Base-by-base conservation (phyloP, 116 monocot species). In the Papilionanthe hybrid region DNA sequence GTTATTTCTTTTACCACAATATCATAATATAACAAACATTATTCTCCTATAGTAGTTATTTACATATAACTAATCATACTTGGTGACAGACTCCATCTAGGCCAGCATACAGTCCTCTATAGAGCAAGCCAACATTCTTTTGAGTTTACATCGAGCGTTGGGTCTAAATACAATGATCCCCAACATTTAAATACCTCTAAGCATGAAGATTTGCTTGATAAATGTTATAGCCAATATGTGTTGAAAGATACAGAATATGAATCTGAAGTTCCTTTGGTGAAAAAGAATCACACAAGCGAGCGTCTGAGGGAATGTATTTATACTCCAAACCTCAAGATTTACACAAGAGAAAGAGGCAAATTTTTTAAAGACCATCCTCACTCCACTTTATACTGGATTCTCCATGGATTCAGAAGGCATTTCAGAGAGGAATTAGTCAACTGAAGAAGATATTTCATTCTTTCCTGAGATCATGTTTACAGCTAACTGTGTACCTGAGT, bases 381-480 rank as follows among this genome's bases (percentile, higher is more conserved):
- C 9, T 57, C 80, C 13, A 78, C 47, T 43, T 68, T 60, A 86
- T 5, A 87, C 86, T 81, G 83, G 79, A 77, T 77, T 87, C 74
- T 84, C 43, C 50, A 77, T 65, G 15, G 79, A 77, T 71, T 79
- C 78, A 63, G 86, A 80, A 60, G 68, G 48, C 78, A 45, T 67
- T 80, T 66, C 56, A 19, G 86, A 91, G 25, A 50, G 65, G 55
- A 86, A 72, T 73, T 83, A 78, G 50, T 77, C 74, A 48, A 69
- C 45, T 75, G 90, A 91, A 10, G 92, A 89, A 47, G 94, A 87
- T 15, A 79, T 58, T 77, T 71, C 42, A 57, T 90, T 99, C 29
- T 78, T 95, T 57, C 99, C 99, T 42, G 99, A 99, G 77, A 80
- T 90, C 2, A 88, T 89, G 89, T 99, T 95, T 81, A 92, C 95